Evolutionary conservation across 2,329 filamentous ascomycete species (phyloP).

Genomic region (Chaetomiaceae sp.): DNA sequence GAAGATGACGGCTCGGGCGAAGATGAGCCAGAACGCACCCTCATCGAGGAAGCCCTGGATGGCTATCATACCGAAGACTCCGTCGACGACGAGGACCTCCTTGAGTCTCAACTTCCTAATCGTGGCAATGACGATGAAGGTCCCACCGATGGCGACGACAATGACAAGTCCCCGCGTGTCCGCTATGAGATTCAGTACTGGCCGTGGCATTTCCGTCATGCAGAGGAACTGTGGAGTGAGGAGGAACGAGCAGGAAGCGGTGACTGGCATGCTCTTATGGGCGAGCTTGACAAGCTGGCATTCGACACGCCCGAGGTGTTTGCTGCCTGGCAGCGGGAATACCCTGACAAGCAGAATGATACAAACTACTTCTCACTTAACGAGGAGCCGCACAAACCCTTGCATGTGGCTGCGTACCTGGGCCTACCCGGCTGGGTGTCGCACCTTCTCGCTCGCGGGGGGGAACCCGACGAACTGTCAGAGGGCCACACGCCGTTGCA

Average conservation of each 20-base stretch:
- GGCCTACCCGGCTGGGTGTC: slow-evolving; percentile 12
- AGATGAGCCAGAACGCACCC: not conserved
- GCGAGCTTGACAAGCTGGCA: slow-evolving; percentile 18
- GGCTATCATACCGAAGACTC: slow-evolving; percentile 10
- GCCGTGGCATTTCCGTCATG: slow-evolving; percentile 15
- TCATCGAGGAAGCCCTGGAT: not conserved
- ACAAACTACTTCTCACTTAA: not conserved
- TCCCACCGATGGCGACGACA: not conserved
- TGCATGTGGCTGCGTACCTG: slow-evolving; percentile 18
- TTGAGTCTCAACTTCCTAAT: not conserved
- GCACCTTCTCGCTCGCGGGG: slow-evolving; percentile 12
- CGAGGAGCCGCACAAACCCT: slow-evolving; percentile 5
- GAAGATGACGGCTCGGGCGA: not conserved
- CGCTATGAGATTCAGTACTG: slow-evolving; percentile 21
- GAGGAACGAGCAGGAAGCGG: slow-evolving; percentile 14
- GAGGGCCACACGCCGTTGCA: slow-evolving; percentile 12
- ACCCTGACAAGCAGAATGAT: not conserved
- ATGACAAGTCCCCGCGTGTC: not conserved
- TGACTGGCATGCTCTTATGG: slow-evolving; percentile 15
- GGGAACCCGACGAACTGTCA: slow-evolving; percentile 11
- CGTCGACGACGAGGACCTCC: slow-evolving; percentile 14
- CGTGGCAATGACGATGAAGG: not conserved
- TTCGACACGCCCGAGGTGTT: slow-evolving; percentile 13
- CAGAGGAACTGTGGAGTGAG: slow-evolving; percentile 12
- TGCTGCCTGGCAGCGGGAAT: slow-evolving; percentile 15